A percentile compares a stretch with the other conserved stretches of the same genome.
These are phyloP conservation scores for Hemerocallis citrina DNA, from an alignment of 106 monocot genomes.

Conservation along the genomic window DNA sequence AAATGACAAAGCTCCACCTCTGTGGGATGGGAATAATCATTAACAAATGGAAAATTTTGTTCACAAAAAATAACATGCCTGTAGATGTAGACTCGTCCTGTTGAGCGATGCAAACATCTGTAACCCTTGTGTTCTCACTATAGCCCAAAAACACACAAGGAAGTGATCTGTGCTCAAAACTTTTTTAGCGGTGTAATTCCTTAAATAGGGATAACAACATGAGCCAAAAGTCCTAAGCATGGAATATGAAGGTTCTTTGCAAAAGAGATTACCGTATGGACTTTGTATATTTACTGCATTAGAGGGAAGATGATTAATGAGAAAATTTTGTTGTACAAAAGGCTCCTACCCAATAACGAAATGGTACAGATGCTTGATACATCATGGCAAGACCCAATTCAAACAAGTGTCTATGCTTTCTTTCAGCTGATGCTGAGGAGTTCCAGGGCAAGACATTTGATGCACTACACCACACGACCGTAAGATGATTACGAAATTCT, in stretches of 20 bases:
- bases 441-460: conserved; percentile 2
- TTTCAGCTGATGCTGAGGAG: background rate
- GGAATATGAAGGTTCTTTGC: background rate
- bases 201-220: background rate
- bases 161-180: background rate
- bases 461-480: background rate
- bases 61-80: background rate
- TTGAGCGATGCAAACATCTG: background rate
- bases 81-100: background rate
- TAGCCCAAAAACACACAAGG: background rate
- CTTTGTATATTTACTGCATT: background rate
- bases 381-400: conserved; percentile 1
- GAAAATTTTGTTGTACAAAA: background rate
- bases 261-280: background rate
- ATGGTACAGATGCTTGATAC: background rate
- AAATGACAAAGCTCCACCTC: background rate
- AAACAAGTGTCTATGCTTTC: conserved; percentile 4
- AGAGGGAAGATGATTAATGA: conserved; percentile 2
- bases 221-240: background rate
- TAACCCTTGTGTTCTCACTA: background rate
- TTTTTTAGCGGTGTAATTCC: background rate
- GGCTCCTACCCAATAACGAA: background rate
- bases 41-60: background rate
- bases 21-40: background rate
- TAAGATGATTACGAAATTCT: background rate